A percentile compares a stretch with the other conserved stretches of the same genome.
These are phyloP conservation scores for Solanum rostratum DNA, from an alignment of 257 asterid genomes.

Conservation along the genomic window DNA sequence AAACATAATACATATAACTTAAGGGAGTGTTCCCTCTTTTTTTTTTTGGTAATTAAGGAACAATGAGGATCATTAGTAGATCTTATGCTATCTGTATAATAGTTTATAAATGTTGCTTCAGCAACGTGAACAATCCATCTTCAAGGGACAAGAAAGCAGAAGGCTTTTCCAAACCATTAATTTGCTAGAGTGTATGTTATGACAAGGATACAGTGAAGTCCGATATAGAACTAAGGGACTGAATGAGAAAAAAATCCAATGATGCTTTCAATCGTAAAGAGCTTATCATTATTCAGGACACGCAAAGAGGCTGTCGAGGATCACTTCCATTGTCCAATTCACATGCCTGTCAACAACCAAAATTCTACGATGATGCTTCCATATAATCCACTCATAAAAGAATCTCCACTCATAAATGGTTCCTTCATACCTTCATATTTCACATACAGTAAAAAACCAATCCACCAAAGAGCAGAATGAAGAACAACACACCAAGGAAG, in stretches of 20 bases:
- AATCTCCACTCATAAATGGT: conserved; percentile 31
- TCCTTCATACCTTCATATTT: conserved; percentile 55
- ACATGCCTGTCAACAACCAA: conserved; percentile 40
- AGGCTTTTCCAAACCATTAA: no score
- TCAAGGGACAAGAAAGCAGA: neutral
- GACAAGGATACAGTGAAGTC: neutral
- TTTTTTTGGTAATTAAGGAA: no score
- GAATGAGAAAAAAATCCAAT: no score
- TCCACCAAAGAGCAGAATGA: conserved; percentile 66
- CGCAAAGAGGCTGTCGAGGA: conserved; percentile 50
- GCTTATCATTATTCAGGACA: conserved; percentile 66
- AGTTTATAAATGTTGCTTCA: no score
- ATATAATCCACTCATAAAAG: conserved; percentile 23
- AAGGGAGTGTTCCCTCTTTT: no score
- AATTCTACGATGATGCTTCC: conserved; percentile 53
- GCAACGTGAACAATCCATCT: no score
- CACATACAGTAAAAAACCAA: conserved; percentile 59
- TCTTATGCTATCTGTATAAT: no score
- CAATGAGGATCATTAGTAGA: no score
- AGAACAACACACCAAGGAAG: conserved; percentile 66
- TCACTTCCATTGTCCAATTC: conserved; percentile 36
- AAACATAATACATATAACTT: no score
- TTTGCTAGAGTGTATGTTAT: neutral
- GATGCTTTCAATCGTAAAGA: conserved; percentile 60
- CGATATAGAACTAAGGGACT: no score